phyloP scores from a whole-genome alignment of 768 basidiomycete genomes.

The Pleurotus djamor region DNA sequence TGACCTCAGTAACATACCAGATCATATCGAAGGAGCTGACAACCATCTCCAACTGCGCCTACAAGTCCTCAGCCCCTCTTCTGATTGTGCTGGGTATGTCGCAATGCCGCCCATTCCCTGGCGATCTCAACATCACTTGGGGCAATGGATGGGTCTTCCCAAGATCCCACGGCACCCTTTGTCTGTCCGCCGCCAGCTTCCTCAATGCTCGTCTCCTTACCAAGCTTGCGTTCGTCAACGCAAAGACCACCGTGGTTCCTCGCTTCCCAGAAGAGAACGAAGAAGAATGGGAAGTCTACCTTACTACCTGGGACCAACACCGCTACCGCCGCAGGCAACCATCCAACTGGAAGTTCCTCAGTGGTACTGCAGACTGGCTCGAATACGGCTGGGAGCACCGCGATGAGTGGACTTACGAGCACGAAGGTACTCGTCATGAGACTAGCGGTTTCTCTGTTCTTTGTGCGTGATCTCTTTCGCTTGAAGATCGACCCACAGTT shows the following conservation, averaged over 20 bases:
- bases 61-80: constrained; percentile 2
- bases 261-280: constrained; percentile 12
- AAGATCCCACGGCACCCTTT: constrained; percentile 11
- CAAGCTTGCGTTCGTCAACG: constrained; percentile 9
- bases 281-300: constrained; percentile 11
- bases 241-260: constrained; percentile 10
- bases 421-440: constrained; percentile 6
- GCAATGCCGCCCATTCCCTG: not conserved
- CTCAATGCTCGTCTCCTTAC: constrained; percentile 13
- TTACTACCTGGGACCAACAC: constrained; percentile 13
- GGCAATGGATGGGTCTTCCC: constrained; percentile 7
- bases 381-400: constrained; percentile 9
- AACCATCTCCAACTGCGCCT: constrained; percentile 1
- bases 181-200: constrained; percentile 13
- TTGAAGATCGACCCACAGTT: not conserved
- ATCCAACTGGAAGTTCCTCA: constrained; percentile 9
- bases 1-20: not conserved
- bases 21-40: constrained; percentile 1
- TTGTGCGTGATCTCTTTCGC: not conserved
- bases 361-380: constrained; percentile 7
- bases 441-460: constrained; percentile 1
- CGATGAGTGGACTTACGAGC: constrained; percentile 14
- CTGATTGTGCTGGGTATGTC: constrained; percentile 1
- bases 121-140: constrained; percentile 5
- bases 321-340: constrained; percentile 3